Evolutionary conservation across 768 basidiomycete genomes (phyloP), one percentile per base, ranked within the genome.

Genomic region (Psilocybe sp.): DNA sequence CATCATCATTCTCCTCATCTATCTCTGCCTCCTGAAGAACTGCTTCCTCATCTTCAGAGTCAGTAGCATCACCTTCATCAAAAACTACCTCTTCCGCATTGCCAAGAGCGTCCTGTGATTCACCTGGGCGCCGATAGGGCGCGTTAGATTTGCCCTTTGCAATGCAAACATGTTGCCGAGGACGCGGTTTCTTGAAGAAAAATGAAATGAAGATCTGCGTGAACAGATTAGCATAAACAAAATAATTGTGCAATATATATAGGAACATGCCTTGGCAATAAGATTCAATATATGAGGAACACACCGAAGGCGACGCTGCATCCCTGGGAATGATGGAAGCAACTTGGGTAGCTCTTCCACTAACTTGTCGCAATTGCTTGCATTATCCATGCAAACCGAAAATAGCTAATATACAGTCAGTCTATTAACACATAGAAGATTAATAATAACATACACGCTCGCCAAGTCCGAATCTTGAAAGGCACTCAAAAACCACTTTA

Each of bases 261-360:
- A 9, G 42, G 43, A 13, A 55, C 49, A 13, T 48, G 65, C 68
- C 60, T 70, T 67, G 10, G 64, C 67, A 47, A 67, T 57, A 3
- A 71, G 53, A 54, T 70, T 68, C 9, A 70, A 14, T 34, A 63
- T 66, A 40, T 69, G 67, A 9, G 61, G 60, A 16, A 67, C 52
- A 53, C 69, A 70, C 2, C 59, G 52, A 1, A 53, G 47, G 5
- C 57, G 51, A 1, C 48, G 40, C 16, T 40, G 8, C 16, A 2
- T 40, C 2, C 43, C 34, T 13, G 33, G 44, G 42, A 67, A 71
- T 5, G 40, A 47, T 13, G 61, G 60, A 18, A 69, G 51, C 3
- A 50, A 16, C 6, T 47, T 16, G 3, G 51, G 47, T 2, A 68
- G 51, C 23, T 54, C 6, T 6, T 52, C 52, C 0, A 64, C 61